Evolutionary conservation across 768 basidiomycete species (phyloP), one percentile per base, ranked within the genome.

Genomic region (Psilocybe subaeruginosa): DNA sequence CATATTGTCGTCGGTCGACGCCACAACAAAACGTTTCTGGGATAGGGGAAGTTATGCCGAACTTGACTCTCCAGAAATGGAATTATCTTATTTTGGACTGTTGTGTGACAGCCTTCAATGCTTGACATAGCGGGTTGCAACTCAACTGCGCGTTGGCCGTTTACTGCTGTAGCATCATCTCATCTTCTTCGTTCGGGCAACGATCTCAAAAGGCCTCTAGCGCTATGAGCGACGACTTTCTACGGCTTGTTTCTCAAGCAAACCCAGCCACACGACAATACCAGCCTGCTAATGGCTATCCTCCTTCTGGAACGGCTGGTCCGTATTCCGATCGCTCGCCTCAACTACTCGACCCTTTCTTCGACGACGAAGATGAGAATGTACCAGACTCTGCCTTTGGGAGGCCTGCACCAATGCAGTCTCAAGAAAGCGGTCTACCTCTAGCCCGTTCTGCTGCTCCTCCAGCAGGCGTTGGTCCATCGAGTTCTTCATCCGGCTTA

Each of bases 321-420:
- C 75, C 76, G 57, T 80, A 80, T 71, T 72, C 73, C 63, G 74
- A 80, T 72, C 72, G 71, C 46, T 75, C 78, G 63, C 80, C 81
- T 60, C 74, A 83, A 70, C 73, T 81, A 61, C 79, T 94, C 75
- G 92, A 94, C 74, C 92, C 91, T n/a, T 94, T 94, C 73, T 94
- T 94, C 74, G 90, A 92, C 73, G 92, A 93, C 71, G 91, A 93
- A 57, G 89, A 91, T 64, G 91, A 92, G 56, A 85, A 88, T 61
- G 67, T 78, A 31, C 85, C 86, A 14, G 88, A 90, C 73, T 87
- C 87, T 17, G 85, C 85, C n/a, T 90, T 90, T 73, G 84, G 84
- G 53, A 73, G 77, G 58, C 77, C 79, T 29, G 69, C 70, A 41
- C 76, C 82, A 54, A 82, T 82, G 80, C 78, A 78, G 53, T 83